Evolutionary conservation across 768 basidiomycete genomes (phyloP), one percentile per base, ranked within the genome.

Genomic region (Psilocybe sp.): DNA sequence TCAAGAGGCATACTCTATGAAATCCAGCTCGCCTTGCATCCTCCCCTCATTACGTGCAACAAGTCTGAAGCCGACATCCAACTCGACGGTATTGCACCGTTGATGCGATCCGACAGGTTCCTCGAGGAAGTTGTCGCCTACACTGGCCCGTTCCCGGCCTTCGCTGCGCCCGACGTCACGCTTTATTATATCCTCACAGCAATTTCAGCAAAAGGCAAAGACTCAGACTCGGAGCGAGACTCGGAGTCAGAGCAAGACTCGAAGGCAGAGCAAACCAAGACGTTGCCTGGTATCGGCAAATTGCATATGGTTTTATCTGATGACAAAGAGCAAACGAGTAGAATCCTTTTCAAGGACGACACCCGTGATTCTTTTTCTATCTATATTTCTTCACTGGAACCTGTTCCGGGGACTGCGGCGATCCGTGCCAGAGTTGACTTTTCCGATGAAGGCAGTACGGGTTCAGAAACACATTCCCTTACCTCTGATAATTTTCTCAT

Each of bases 321-420:
- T n/a, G 43, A 50, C 45, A 54, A 47, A 32, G 53, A 54, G 16
- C 48, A 47, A 46, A 54, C 40, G 9, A 46, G 44, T 20, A 39
- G 53, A 11, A 14, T 50, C 2, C 11, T 50, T 4, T 31, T 31
- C 20, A 50, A 50, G 20, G 16, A 50, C 10, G 38, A 40, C 14
- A 14, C 10, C 20, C 37, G 37, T 14, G 6, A 41, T 23, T 7
- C 12, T 13, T 53, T 53, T 20, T 40, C 31, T 11, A 40, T 53
- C 8, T 46, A 49, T 28, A 14, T 46, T 5, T 45, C 31, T 34
- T 16, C 42, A 1, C 37, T 53, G 38, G 43, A 41, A 15, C 37
- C 40, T 9, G 40, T 12, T 9, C 19, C 32, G 1, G n/a, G 31
- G 19, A 37, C 34, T 34, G 49, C 43, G 4, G 16, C 37, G 2